Evolutionary conservation across 352 stramenopile genomes (phyloP).

Genomic region (Globisporangium cylindrosporum): DNA sequence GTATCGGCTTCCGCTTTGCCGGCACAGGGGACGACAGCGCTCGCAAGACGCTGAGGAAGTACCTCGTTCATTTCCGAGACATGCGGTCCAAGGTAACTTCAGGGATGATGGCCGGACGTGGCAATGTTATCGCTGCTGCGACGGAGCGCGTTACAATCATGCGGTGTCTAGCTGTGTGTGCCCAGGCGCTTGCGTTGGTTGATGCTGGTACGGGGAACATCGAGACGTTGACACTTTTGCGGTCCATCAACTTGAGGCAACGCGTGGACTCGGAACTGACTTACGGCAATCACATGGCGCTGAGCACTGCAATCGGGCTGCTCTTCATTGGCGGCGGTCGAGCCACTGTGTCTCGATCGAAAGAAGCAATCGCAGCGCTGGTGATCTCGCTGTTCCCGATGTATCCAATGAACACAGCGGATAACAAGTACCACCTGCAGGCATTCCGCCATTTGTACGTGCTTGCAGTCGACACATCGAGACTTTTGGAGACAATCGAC

Average conservation of each 20-base stretch:
- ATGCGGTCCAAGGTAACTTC: conserved; percentile 45
- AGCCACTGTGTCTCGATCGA: conserved; percentile 87
- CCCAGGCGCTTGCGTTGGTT: conserved; percentile 93
- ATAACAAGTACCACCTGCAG: conserved; percentile 93
- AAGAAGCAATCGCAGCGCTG: conserved; percentile 92
- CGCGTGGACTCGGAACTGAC: conserved; percentile 80
- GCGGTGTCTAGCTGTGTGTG: conserved; percentile 90
- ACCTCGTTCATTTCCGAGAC: conserved; percentile 74
- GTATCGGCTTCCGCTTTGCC: conserved; percentile 93
- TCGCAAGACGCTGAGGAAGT: conserved; percentile 56
- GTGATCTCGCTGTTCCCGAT: conserved; percentile 95
- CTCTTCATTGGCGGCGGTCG: conserved; percentile 96
- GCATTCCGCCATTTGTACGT: conserved; percentile 92
- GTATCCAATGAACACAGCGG: conserved; percentile 88
- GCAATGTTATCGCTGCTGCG: conserved; percentile 49
- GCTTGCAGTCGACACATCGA: conserved; percentile 70
- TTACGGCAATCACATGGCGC: conserved; percentile 96
- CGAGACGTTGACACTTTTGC: conserved; percentile 91
- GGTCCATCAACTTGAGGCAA: conserved; percentile 78
- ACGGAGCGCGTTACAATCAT: conserved; percentile 90
- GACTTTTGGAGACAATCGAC: conserved; percentile 76
- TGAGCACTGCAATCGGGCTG: conserved; percentile 93
- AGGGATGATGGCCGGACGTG: conserved; percentile 23
- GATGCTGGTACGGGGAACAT: conserved; percentile 95
- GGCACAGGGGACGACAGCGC: conserved; percentile 73